phyloP scores from a whole-genome alignment of 192 early-diverging fungal species.

The Coemansia sp. region DNA sequence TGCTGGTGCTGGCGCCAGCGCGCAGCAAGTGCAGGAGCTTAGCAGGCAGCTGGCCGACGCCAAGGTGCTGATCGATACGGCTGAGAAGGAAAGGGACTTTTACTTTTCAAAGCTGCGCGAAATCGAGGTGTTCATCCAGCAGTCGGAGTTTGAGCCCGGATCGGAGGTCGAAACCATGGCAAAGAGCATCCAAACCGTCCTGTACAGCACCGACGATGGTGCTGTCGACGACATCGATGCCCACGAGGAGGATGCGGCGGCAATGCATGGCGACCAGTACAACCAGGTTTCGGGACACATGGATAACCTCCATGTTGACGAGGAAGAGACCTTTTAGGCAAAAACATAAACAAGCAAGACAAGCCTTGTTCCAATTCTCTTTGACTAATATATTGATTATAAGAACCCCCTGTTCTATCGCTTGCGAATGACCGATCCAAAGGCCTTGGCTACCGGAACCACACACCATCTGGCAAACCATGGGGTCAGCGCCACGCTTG shows the following conservation, averaged over 20 bases:
- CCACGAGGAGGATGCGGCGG: background rate
- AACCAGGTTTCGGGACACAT: constrained; percentile 26
- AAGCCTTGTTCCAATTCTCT: background rate
- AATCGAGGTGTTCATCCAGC: constrained; percentile 90
- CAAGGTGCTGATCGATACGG: constrained; percentile 83
- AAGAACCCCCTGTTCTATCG: background rate
- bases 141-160: constrained; percentile 61
- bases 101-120: constrained; percentile 94
- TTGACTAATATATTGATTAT: background rate
- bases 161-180: constrained; percentile 59
- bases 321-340: constrained; percentile 43
- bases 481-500: constrained; percentile 40
- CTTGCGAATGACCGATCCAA: background rate
- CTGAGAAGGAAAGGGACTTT: constrained; percentile 97
- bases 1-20: constrained; percentile 58
- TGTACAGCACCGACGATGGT: constrained; percentile 83
- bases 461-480: constrained; percentile 24
- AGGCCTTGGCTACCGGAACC: constrained; percentile 20
- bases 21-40: constrained; percentile 69
- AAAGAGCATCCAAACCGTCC: constrained; percentile 80
- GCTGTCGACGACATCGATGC: constrained; percentile 18
- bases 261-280: constrained; percentile 19
- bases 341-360: background rate
- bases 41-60: constrained; percentile 76
- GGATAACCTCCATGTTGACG: constrained; percentile 36